Evolutionary conservation across 257 asterid genomes (phyloP).

Genomic region (Ajuga chamaepitys): DNA sequence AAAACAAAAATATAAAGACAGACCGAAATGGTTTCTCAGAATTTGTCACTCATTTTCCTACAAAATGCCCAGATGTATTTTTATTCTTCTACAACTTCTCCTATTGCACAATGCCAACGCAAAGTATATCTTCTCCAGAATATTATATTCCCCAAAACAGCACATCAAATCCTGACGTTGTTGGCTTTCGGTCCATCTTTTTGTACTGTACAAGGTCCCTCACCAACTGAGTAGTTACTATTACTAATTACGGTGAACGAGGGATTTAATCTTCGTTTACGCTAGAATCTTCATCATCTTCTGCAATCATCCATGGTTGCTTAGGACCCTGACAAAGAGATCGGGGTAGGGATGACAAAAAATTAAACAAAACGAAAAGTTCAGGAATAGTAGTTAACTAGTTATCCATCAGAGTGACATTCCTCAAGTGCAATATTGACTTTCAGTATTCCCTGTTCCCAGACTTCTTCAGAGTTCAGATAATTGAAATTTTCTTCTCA

Average conservation of each 20-base stretch:
- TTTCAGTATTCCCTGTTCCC: not conserved
- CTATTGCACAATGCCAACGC: not conserved
- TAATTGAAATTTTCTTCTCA: not conserved
- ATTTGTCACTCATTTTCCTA: too few relatives aligned
- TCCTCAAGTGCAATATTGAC: not conserved
- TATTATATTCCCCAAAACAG: not conserved
- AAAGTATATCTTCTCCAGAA: not conserved
- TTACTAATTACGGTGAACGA: not conserved
- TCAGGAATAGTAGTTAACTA: not conserved
- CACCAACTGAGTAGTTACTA: not conserved
- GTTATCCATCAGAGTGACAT: not conserved
- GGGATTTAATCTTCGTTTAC: constrained; percentile 13
- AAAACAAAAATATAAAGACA: too few relatives aligned
- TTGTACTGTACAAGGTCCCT: constrained; percentile 13
- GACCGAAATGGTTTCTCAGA: too few relatives aligned
- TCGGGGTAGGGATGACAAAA: not conserved
- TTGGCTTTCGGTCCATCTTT: not conserved
- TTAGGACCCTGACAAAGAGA: constrained; percentile 57
- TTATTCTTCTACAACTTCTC: not conserved
- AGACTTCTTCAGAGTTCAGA: not conserved
- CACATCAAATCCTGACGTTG: not conserved
- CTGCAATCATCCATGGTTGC: constrained; percentile 77
- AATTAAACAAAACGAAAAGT: not conserved
- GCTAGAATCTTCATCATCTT: constrained; percentile 39
- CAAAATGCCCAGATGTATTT: too few relatives aligned